These are phyloP conservation scores for Podaxis pistillaris DNA, from an alignment of 768 basidiomycete genomes.

Conservation along the genomic window DNA sequence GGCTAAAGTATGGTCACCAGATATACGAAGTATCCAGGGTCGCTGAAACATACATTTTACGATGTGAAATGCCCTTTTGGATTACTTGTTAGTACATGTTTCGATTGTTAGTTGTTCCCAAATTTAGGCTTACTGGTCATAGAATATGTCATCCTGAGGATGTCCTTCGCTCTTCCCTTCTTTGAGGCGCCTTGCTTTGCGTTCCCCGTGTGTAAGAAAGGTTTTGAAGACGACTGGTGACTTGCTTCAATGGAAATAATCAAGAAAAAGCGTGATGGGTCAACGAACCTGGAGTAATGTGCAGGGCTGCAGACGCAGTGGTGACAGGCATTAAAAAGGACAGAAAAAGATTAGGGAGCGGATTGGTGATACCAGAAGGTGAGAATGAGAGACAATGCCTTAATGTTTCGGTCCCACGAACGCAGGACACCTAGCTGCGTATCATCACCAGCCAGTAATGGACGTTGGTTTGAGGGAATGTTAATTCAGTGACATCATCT, in stretches of 20 bases:
- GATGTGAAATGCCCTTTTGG: conserved; percentile 60
- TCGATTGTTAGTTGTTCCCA: background rate
- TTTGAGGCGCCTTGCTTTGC: conserved; percentile 38
- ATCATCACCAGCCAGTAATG: background rate
- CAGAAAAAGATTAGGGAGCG: conserved; percentile 9
- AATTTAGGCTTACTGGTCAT: conserved; percentile 53
- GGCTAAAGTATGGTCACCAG: conserved; percentile 26
- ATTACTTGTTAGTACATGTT: background rate
- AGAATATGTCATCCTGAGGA: conserved; percentile 61
- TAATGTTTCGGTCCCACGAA: background rate
- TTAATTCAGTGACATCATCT: conserved; percentile 2
- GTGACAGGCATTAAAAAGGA: conserved; percentile 44
- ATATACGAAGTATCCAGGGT: background rate
- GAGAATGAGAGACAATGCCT: conserved; percentile 1
- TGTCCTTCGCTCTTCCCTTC: conserved; percentile 39
- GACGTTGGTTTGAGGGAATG: background rate
- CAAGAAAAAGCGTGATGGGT: background rate
- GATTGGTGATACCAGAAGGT: conserved; percentile 11
- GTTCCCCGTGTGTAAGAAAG: conserved; percentile 45
- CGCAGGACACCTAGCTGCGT: background rate
- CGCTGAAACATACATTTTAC: conserved; percentile 38
- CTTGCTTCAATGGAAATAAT: background rate
- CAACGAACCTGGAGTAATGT: conserved; percentile 50
- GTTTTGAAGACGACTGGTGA: conserved; percentile 52
- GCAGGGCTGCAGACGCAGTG: conserved; percentile 50